These are phyloP conservation scores for Alternaria arbusti DNA, from an alignment of 2,329 filamentous ascomycete genomes.

Conservation along the genomic window DNA sequence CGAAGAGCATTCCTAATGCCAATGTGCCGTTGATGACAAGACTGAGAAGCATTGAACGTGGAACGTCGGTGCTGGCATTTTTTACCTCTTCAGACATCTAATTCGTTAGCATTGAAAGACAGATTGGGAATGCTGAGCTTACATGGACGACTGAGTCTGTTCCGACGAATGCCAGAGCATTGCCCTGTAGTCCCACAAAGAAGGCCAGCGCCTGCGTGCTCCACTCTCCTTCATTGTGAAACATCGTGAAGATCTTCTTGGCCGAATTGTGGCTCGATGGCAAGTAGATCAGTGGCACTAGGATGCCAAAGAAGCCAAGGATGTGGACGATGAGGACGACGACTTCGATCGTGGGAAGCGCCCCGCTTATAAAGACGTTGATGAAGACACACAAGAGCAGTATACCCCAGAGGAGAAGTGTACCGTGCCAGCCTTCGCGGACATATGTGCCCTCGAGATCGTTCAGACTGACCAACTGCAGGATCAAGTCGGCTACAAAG, in stretches of 20 bases:
- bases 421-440: constrained; percentile 57
- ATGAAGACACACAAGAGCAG: constrained; percentile 51
- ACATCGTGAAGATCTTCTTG: constrained; percentile 53
- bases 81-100: constrained; percentile 50
- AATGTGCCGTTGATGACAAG: constrained; percentile 51
- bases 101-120: constrained; percentile 3
- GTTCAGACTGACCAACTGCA: constrained; percentile 49
- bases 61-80: constrained; percentile 46
- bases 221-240: constrained; percentile 57
- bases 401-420: constrained; percentile 57
- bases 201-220: constrained; percentile 53
- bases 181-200: constrained; percentile 52
- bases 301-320: constrained; percentile 60
- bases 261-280: constrained; percentile 49
- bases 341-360: constrained; percentile 58
- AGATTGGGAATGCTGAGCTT: constrained; percentile 10
- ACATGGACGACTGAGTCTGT: constrained; percentile 50
- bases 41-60: constrained; percentile 53
- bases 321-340: constrained; percentile 58
- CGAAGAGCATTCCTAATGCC: constrained; percentile 51
- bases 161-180: constrained; percentile 48
- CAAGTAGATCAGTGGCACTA: constrained; percentile 51
- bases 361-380: constrained; percentile 56
- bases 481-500: constrained; percentile 42
- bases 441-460: constrained; percentile 46